phyloP scores from a whole-genome alignment of 768 basidiomycete species.

The Candolleomyces aberdarensis region DNA sequence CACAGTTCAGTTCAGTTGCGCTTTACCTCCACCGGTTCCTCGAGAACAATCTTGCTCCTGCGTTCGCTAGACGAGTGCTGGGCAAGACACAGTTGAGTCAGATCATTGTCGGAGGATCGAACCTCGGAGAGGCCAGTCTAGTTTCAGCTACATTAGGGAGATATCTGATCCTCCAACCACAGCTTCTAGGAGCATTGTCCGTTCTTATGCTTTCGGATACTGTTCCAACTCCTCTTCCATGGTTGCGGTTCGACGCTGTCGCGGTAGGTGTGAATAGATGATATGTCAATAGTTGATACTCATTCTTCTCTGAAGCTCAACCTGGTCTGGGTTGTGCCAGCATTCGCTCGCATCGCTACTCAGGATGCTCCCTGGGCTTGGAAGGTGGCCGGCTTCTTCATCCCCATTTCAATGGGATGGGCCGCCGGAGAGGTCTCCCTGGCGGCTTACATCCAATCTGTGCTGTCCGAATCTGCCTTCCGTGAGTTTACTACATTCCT shows the following conservation, averaged over 20 bases:
- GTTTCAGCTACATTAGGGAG: background rate
- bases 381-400: conserved; percentile 27
- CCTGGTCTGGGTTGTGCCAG: conserved; percentile 29
- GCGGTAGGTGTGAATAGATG: conserved; percentile 11
- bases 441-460: conserved; percentile 30
- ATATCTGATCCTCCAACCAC: background rate
- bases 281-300: background rate
- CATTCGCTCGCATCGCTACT: conserved; percentile 14
- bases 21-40: conserved; percentile 29
- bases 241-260: conserved; percentile 28
- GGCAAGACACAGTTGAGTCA: conserved; percentile 28
- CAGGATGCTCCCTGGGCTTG: conserved; percentile 28
- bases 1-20: conserved; percentile 20
- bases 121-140: conserved; percentile 26
- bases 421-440: conserved; percentile 34
- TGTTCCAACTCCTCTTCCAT: conserved; percentile 29
- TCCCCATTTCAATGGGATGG: conserved; percentile 33
- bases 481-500: conserved; percentile 11
- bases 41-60: conserved; percentile 24
- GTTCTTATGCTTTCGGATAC: conserved; percentile 27
- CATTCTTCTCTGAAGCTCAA: conserved; percentile 17
- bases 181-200: conserved; percentile 26
- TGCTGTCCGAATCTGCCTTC: conserved; percentile 23
- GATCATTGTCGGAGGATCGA: conserved; percentile 33
- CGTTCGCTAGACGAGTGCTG: conserved; percentile 28